Conservation (phyloP, 257 asterid species). For the Capsicum pubescens region DNA sequence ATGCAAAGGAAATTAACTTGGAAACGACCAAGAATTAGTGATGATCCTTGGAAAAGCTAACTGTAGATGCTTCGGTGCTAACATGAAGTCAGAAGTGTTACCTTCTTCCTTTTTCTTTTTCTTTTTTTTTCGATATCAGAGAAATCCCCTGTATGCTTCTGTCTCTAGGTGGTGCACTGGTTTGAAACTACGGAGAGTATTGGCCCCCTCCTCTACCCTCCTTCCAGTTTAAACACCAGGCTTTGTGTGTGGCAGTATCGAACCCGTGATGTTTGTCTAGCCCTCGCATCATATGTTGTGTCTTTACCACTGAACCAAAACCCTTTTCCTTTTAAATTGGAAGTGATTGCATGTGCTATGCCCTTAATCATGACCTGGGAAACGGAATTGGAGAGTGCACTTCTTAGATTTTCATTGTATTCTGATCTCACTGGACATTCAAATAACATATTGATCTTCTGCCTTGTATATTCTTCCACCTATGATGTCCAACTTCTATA, state of each 20-base stretch:
- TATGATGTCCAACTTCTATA: background rate
- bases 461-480: conserved; percentile 10
- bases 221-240: background rate
- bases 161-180: background rate
- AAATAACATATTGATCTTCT: conserved; percentile 1
- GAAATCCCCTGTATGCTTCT: background rate
- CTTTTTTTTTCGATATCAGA: background rate
- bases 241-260: background rate
- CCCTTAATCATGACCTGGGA: background rate
- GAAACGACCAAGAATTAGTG: background rate
- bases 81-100: conserved; percentile 14
- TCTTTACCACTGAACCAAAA: conserved; percentile 16
- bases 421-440: conserved; percentile 14
- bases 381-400: background rate
- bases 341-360: background rate
- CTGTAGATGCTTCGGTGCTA: background rate
- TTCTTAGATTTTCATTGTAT: background rate
- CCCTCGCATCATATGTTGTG: background rate
- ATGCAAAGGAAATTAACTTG: background rate
- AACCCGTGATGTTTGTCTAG: background rate
- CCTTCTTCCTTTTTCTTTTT: background rate
- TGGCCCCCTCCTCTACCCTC: background rate
- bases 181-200: background rate
- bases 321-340: background rate
- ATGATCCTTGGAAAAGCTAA: conserved; percentile 15